phyloP scores from a whole-genome alignment of 148 eudicot species.

The Rhododendron henanense region DNA sequence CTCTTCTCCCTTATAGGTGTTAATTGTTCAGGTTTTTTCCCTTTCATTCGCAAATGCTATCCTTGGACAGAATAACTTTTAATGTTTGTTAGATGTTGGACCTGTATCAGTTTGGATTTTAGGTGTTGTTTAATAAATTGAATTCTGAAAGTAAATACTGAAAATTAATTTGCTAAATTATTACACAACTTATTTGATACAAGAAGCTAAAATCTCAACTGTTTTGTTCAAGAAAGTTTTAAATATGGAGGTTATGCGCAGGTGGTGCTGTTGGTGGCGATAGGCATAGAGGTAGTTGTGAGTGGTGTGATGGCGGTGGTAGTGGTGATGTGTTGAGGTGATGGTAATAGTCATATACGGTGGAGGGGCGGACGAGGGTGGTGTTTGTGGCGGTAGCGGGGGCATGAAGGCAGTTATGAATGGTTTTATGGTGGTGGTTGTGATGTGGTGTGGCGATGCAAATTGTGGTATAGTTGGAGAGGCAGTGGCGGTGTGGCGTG shows the following conservation, averaged over 20 bases:
- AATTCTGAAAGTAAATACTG: neutral
- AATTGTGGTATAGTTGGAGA: neutral
- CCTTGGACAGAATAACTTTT: neutral
- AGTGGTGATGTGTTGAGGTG: neutral
- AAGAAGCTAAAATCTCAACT: neutral
- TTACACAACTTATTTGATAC: neutral
- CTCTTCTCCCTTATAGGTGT: constrained; percentile 28
- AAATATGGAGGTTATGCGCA: neutral
- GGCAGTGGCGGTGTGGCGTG: neutral
- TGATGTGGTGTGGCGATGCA: neutral
- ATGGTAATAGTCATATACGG: neutral
- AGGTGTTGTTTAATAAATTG: neutral
- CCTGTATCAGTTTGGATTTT: neutral
- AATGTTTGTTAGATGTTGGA: neutral
- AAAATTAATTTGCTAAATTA: neutral
- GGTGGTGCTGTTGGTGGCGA: neutral
- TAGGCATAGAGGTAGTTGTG: neutral
- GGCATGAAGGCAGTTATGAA: neutral
- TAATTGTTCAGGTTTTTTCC: constrained; percentile 28
- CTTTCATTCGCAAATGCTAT: constrained; percentile 7
- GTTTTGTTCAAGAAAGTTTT: neutral
- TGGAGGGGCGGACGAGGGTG: neutral
- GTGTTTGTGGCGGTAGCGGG: neutral
- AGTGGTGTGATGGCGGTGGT: neutral
- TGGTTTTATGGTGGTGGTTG: neutral